A percentile compares a stretch with the other conserved stretches of the same genome.
Evolutionary conservation across 495 filamentous ascomycete species (phyloP).

Genomic region (Penicillium fimorum): DNA sequence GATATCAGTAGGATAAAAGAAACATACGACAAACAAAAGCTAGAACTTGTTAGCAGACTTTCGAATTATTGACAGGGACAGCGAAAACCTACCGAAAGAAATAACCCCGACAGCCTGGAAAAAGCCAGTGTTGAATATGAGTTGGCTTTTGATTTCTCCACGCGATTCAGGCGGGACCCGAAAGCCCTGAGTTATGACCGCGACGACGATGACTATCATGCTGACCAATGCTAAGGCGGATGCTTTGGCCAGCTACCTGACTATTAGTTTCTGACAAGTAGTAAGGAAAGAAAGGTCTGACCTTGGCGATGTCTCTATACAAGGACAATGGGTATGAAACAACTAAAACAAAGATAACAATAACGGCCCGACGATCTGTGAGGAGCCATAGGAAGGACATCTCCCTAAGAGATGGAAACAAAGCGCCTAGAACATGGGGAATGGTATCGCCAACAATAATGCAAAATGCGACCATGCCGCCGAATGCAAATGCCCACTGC

Average conservation of each 20-base stretch:
- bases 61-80: not conserved
- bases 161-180: conserved; percentile 65
- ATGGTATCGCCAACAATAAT: conserved; percentile 97
- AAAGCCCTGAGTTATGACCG: conserved; percentile 83
- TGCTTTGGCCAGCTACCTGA: conserved; percentile 80
- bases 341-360: conserved; percentile 77
- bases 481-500: conserved; percentile 98
- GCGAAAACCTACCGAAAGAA: conserved; percentile 71
- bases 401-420: conserved; percentile 74
- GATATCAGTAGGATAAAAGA: not conserved
- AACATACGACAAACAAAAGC: conserved; percentile 81
- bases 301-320: conserved; percentile 97
- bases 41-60: conserved; percentile 40
- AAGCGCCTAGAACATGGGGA: conserved; percentile 77
- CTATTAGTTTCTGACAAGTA: conserved; percentile 19
- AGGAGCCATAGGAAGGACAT: conserved; percentile 77
- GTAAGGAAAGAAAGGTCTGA: conserved; percentile 30
- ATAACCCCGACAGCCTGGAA: conserved; percentile 97
- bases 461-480: conserved; percentile 97
- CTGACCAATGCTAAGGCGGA: conserved; percentile 86
- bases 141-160: conserved; percentile 62
- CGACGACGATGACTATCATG: conserved; percentile 85
- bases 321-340: conserved; percentile 90
- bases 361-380: conserved; percentile 76
- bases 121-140: conserved; percentile 78